Evolutionary conservation across 2,329 filamentous ascomycete genomes (phyloP), one percentile per base, ranked within the genome.

Genomic region (Botryotinia globosa): DNA sequence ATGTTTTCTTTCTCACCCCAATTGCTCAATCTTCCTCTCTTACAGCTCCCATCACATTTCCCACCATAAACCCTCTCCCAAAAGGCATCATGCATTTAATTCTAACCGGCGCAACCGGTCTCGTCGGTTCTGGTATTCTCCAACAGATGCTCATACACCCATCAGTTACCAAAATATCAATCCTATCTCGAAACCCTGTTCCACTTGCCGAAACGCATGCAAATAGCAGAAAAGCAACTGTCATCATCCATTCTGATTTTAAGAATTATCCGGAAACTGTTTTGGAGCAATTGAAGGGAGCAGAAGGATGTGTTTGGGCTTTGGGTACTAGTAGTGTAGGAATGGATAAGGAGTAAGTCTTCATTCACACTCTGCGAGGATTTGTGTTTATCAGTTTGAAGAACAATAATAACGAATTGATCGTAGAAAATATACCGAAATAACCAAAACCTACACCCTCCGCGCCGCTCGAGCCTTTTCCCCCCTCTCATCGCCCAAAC

Each of bases 281-380:
- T 3, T 83, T 94, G 16, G 81, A 82, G 4, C 84, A 90, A 78
- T 83, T 94, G 0, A 84, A 85, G 69, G 91, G 88, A 34, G 92
- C 91, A 0, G 83, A 86, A 12, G 91, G 89, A 2, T 91, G 89
- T 73, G 89, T 94, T 1, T 94, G 92, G 92, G 91, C 92, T 0
- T 84, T 91, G 63, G 92, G 92, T 0, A 88, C 90, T 65, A 89
- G 87, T 74, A 87, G 90, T 77, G 88, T 81, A 18, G 82, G 85
- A 58, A 90, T 92, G 12, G 79, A 79, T 72, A 88, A 87, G 74
- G 87, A 90, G 86, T 90, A 78, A 74, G 85, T 79, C 25, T 73
- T 59, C 29, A 45, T n/a, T 18, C 18, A 2, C 69, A 37, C 34
- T 48, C 8, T 10, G 25, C 8, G 16, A 16, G 16, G 12, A 25